Percentiles rank a stretch among this genome's conserved stretches.
Conservation (phyloP, 129 eudicot species). For the Helianthus tuberosus region DNA sequence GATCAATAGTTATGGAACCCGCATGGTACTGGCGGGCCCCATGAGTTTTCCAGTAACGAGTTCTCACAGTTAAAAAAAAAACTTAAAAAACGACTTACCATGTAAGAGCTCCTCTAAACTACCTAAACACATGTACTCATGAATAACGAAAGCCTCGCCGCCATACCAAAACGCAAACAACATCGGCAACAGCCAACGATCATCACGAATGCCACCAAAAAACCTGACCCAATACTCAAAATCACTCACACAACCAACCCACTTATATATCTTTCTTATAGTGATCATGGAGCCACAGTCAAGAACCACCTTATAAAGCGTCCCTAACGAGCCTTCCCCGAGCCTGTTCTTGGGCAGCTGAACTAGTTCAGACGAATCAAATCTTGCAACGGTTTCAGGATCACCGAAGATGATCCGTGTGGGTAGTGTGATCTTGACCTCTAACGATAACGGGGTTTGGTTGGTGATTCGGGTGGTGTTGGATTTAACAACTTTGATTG, state of each 20-base stretch:
- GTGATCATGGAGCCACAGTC: conserved; percentile 40
- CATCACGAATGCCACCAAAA: conserved; percentile 38
- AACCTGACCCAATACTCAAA: conserved; percentile 50
- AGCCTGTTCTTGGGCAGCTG: conserved; percentile 49
- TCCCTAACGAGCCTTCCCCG: conserved; percentile 49
- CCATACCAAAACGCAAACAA: conserved; percentile 48
- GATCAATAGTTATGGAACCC: conserved; percentile 14
- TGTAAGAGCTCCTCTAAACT: conserved; percentile 60
- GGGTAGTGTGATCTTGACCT: conserved; percentile 48
- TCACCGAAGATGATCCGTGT: conserved; percentile 44
- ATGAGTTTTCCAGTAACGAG: too few species aligned
- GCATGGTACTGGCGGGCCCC: too few species aligned
- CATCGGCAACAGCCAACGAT: conserved; percentile 34
- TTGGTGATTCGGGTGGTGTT: conserved; percentile 29
- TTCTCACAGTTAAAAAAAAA: too few species aligned
- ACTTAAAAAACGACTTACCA: conserved; percentile 16
- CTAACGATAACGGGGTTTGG: conserved; percentile 44
- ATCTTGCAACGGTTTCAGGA: conserved; percentile 17
- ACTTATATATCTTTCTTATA: conserved; percentile 29
- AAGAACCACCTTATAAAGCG: conserved; percentile 51
- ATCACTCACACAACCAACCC: conserved; percentile 25
- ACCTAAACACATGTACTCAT: conserved; percentile 49
- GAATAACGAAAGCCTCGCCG: conserved; percentile 48
- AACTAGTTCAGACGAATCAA: conserved; percentile 45
- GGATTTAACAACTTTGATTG: conserved; percentile 22